Evolutionary conservation across 1,284 basidiomycete species (phyloP).

Genomic region (Pseudozyma hubeiensis): DNA sequence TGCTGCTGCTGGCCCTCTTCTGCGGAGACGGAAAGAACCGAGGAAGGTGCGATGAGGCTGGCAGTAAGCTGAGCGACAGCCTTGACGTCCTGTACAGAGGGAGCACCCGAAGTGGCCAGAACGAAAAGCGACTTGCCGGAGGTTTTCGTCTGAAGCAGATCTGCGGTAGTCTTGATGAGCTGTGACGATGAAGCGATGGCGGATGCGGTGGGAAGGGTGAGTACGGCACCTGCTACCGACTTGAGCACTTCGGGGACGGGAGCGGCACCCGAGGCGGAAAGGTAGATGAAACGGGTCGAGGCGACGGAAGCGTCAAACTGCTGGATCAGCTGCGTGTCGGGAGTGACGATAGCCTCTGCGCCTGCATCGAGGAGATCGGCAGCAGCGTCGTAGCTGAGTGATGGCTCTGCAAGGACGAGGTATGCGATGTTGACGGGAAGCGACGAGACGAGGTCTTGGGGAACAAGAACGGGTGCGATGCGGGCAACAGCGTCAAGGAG

Average conservation of each 20-base stretch:
- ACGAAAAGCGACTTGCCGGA: conserved; percentile 63
- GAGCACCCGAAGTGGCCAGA: conserved; percentile 29
- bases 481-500: conserved; percentile 42
- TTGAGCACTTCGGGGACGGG: conserved; percentile 48
- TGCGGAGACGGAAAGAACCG: conserved; percentile 38
- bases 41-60: conserved; percentile 55
- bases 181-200: conserved; percentile 42
- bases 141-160: conserved; percentile 50
- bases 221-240: conserved; percentile 49
- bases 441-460: conserved; percentile 30
- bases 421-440: conserved; percentile 34
- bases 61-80: conserved; percentile 43
- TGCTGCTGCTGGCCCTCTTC: conserved; percentile 23
- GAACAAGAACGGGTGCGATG: conserved; percentile 50
- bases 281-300: conserved; percentile 52
- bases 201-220: conserved; percentile 45
- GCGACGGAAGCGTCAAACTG: conserved; percentile 48
- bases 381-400: conserved; percentile 47
- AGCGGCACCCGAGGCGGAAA: conserved; percentile 36
- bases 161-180: conserved; percentile 44
- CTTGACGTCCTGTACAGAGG: conserved; percentile 46
- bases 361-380: conserved; percentile 60
- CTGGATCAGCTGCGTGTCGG: conserved; percentile 39
- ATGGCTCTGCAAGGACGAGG: conserved; percentile 46
- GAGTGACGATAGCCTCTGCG: conserved; percentile 58